These are phyloP conservation scores for Penicillium manginii DNA, from an alignment of 495 filamentous ascomycete species.

Conservation along the genomic window DNA sequence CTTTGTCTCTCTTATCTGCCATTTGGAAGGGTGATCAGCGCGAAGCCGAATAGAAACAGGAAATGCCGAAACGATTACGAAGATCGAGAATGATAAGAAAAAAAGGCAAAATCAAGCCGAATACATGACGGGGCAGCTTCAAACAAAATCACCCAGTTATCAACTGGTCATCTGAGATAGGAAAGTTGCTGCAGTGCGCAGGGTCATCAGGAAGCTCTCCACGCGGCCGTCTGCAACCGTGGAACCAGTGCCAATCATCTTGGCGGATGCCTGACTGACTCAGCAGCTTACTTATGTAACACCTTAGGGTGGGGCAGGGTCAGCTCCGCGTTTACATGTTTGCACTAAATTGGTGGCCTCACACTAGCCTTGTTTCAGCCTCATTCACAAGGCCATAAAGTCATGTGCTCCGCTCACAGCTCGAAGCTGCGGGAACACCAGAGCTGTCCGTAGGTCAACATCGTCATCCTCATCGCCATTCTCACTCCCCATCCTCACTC, in stretches of 20 bases:
- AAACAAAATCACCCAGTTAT: neutral
- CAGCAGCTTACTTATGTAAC: no score
- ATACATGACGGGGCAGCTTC: constrained; percentile 1
- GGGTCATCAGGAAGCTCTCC: neutral
- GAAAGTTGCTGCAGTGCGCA: neutral
- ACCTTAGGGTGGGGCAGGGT: no score
- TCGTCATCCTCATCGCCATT: constrained; percentile 11
- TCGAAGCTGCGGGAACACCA: constrained; percentile 3
- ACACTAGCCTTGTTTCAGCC: constrained; percentile 8
- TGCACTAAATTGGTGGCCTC: neutral
- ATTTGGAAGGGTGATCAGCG: constrained; percentile 16
- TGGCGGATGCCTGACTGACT: constrained; percentile 14
- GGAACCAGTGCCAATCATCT: constrained; percentile 19
- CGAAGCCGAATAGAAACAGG: constrained; percentile 7
- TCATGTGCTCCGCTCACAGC: constrained; percentile 27
- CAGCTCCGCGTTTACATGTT: constrained; percentile 10
- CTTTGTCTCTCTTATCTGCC: constrained; percentile 24
- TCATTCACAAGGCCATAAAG: constrained; percentile 12
- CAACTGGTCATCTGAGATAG: neutral
- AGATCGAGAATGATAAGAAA: constrained; percentile 3
- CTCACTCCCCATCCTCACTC: neutral
- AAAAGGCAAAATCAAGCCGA: neutral
- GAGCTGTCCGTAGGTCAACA: constrained; percentile 1
- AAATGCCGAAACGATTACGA: neutral
- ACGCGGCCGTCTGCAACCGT: constrained; percentile 23